Conservation (phyloP, 805 yeast genomes). For the Wickerhamiella alocasiicola region DNA sequence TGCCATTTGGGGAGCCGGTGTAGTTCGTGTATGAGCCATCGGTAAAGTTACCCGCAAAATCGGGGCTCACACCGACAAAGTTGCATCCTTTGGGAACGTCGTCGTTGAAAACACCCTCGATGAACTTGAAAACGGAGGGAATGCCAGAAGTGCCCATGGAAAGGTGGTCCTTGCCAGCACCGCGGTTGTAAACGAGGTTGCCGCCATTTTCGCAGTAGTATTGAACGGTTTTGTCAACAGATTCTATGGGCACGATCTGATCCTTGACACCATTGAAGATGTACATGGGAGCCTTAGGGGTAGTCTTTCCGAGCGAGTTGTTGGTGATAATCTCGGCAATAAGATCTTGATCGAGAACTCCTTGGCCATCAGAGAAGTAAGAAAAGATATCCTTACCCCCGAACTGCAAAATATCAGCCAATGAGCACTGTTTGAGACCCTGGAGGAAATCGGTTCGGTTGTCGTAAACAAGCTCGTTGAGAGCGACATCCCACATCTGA, state of each 20-base stretch:
- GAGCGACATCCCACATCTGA: constrained; percentile 11
- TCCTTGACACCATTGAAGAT: constrained; percentile 24
- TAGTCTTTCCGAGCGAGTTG: constrained; percentile 19
- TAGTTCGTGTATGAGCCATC: constrained; percentile 4
- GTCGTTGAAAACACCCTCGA: background rate
- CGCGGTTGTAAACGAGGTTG: constrained; percentile 17
- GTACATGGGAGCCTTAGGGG: constrained; percentile 20
- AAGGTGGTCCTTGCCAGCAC: constrained; percentile 14
- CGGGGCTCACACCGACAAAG: constrained; percentile 6
- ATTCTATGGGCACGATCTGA: constrained; percentile 18
- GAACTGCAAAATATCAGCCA: constrained; percentile 13
- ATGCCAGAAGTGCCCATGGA: background rate
- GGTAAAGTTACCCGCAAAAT: constrained; percentile 3
- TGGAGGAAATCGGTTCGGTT: constrained; percentile 1
- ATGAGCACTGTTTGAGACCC: constrained; percentile 15
- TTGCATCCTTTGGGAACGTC: constrained; percentile 7
- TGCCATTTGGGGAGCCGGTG: background rate
- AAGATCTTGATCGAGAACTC: constrained; percentile 12
- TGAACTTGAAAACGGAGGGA: background rate
- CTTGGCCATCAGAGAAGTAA: constrained; percentile 17
- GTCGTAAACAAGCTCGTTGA: constrained; percentile 9
- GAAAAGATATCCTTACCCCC: constrained; percentile 16
- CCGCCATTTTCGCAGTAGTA: constrained; percentile 22
- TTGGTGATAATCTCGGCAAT: constrained; percentile 15
- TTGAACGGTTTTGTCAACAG: constrained; percentile 17